Evolutionary conservation across 2,329 filamentous ascomycete species (phyloP).

Genomic region (Neonectria faginata): DNA sequence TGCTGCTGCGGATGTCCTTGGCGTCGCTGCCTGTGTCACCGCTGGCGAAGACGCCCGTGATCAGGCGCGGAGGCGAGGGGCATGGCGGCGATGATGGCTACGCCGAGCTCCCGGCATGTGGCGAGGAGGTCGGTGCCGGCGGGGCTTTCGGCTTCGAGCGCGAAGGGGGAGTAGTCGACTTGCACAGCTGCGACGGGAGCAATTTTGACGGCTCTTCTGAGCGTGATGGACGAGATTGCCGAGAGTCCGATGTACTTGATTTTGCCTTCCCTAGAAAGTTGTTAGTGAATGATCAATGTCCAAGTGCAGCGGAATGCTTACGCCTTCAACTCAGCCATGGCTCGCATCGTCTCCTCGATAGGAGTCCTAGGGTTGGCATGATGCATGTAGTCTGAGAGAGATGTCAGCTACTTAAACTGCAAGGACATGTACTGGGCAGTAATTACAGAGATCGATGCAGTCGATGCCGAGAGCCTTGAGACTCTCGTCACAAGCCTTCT

Average conservation of each 20-base stretch:
- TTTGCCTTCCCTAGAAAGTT: conserved; percentile 59
- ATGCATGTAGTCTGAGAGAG: conserved; percentile 56
- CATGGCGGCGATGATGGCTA: conserved; percentile 67
- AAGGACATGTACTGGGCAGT: rapidly evolving
- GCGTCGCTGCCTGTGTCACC: conserved; percentile 54
- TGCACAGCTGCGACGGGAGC: conserved; percentile 63
- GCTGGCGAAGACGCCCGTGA: conserved; percentile 62
- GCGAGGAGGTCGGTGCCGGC: conserved; percentile 59
- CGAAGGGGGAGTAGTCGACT: conserved; percentile 65
- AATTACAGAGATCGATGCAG: conserved; percentile 61
- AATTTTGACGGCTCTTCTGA: conserved; percentile 64
- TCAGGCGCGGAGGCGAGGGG: conserved; percentile 70
- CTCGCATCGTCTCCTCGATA: conserved; percentile 60
- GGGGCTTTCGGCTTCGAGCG: conserved; percentile 68
- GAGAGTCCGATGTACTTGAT: conserved; percentile 66
- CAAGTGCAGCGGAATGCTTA: conserved; percentile 8
- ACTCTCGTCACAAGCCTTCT: conserved; percentile 43
- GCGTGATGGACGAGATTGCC: conserved; percentile 57
- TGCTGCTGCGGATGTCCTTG: conserved; percentile 4
- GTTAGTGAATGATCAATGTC: neutral
- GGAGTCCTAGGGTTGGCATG: conserved; percentile 57
- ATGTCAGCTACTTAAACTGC: neutral
- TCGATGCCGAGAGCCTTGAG: conserved; percentile 54
- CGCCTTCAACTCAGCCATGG: conserved; percentile 57
- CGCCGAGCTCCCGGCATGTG: conserved; percentile 68